Evolutionary conservation across 106 monocot genomes (phyloP), one percentile per base, ranked within the genome.

Genomic region (Dioscorea dumetorum): DNA sequence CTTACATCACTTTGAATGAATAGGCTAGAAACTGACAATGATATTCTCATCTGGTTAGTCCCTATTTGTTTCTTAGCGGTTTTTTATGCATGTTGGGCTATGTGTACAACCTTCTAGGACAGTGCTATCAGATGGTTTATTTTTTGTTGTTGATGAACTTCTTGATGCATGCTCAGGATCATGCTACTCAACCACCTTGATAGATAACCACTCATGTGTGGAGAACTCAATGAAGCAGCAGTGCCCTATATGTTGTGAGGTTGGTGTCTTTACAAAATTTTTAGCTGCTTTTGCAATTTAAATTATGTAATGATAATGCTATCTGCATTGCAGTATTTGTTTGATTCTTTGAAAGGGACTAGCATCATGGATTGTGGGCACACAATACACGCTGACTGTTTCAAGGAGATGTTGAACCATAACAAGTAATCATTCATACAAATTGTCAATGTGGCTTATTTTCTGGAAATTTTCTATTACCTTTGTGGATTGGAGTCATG

Each of bases 161-260:
- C 31, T 69, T 10, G 48, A 33, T 41, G 4, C n/a, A 59, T 61
- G 23, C 48, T 23, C 75, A 94, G 90, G 94, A 54, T 87, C 87
- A 24, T 94, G 94, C 82, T 94, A 88, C 70, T 74, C 79, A n/a
- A 49, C 60, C 66, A 33, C 0, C 9, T 71, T 95, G 69, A 83
- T 50, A 49, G 74, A 88, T 62, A 82, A 78, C 68, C 95, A 95
- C 62, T 61, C 49, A n/a, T 95, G 95, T 66, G 85, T 95, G 67
- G 91, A 95, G 72, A 91, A 91, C 68, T 88, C 95, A 75, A 91
- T 91, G 95, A 81, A 78, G 72, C 83, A 86, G 22, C 78, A 88
- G 66, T 91, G 95, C 70, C 88, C 95, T 3, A 83, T 95, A 21
- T 95, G 95, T 73, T 88, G 74, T 50, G 95, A 95, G 80, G 95